These are phyloP conservation scores for Pichia sporocuriosa DNA, from an alignment of 805 yeast species.

Conservation along the genomic window DNA sequence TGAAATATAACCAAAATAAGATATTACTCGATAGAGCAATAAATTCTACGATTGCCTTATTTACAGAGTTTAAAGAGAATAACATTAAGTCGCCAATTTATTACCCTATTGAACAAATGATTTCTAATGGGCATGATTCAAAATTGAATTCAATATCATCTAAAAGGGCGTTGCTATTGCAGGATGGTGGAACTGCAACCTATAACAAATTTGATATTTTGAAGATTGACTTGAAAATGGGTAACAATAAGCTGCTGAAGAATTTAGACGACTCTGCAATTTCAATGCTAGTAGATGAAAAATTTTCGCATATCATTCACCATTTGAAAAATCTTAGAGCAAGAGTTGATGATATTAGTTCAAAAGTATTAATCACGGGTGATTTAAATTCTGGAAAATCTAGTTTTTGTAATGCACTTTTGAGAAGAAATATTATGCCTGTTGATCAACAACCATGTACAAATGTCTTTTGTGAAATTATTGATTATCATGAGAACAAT, in stretches of 20 bases:
- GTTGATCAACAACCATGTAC: constrained; percentile 99
- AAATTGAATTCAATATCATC: constrained; percentile 44
- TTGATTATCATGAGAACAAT: constrained; percentile 71
- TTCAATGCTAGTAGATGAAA: constrained; percentile 62
- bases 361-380: constrained; percentile 94
- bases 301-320: constrained; percentile 54
- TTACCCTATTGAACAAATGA: constrained; percentile 41
- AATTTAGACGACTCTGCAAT: constrained; percentile 62
- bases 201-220: constrained; percentile 47
- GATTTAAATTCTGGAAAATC: constrained; percentile 96
- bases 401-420: constrained; percentile 85
- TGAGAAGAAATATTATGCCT: constrained; percentile 73
- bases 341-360: constrained; percentile 83
- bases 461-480: constrained; percentile 88
- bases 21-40: constrained; percentile 58
- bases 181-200: constrained; percentile 22
- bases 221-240: constrained; percentile 57
- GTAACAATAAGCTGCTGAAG: constrained; percentile 38
- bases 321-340: constrained; percentile 69
- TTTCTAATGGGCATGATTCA: constrained; percentile 17
- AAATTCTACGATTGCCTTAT: constrained; percentile 42
- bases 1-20: constrained; percentile 70
- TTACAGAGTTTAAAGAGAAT: constrained; percentile 47
- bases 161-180: constrained; percentile 45
- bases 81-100: constrained; percentile 56